These are phyloP conservation scores for Tricholoma matsutake DNA, from an alignment of 768 basidiomycete species.

Conservation along the genomic window DNA sequence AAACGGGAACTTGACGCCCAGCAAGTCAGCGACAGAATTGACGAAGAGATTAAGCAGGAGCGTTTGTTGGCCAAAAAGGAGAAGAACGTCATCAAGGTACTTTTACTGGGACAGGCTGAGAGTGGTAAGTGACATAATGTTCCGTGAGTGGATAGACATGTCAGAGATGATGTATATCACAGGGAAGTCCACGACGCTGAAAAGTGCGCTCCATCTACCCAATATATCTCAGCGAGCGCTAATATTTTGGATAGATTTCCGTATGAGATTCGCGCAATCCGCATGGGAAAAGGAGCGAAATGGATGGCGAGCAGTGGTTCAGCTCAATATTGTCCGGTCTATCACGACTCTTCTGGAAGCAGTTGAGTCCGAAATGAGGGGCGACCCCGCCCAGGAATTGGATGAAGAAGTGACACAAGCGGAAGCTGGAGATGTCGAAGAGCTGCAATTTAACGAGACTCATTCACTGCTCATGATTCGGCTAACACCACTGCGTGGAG, in stretches of 20 bases:
- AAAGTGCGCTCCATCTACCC: constrained; percentile 40
- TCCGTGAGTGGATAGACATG: constrained; percentile 2
- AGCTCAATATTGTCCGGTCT: constrained; percentile 75
- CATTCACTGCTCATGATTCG: constrained; percentile 56
- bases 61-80: constrained; percentile 40
- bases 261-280: constrained; percentile 59
- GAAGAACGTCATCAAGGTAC: constrained; percentile 49
- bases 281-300: constrained; percentile 67
- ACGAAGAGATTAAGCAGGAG: constrained; percentile 55
- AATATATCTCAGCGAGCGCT: constrained; percentile 7
- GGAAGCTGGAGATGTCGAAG: constrained; percentile 19
- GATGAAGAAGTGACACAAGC: constrained; percentile 27
- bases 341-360: constrained; percentile 63
- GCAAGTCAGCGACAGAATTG: constrained; percentile 52
- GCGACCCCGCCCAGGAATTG: constrained; percentile 32
- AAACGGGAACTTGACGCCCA: constrained; percentile 48
- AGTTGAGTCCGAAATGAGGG: constrained; percentile 52
- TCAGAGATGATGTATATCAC: constrained; percentile 8
- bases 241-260: constrained; percentile 51
- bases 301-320: constrained; percentile 76
- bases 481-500: constrained; percentile 56
- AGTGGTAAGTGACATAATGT: constrained; percentile 44
- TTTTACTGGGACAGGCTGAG: constrained; percentile 65
- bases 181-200: constrained; percentile 72
- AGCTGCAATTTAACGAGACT: constrained; percentile 45